Evolutionary conservation across 345 rosid species (phyloP).

Genomic region (Turritis glabra): DNA sequence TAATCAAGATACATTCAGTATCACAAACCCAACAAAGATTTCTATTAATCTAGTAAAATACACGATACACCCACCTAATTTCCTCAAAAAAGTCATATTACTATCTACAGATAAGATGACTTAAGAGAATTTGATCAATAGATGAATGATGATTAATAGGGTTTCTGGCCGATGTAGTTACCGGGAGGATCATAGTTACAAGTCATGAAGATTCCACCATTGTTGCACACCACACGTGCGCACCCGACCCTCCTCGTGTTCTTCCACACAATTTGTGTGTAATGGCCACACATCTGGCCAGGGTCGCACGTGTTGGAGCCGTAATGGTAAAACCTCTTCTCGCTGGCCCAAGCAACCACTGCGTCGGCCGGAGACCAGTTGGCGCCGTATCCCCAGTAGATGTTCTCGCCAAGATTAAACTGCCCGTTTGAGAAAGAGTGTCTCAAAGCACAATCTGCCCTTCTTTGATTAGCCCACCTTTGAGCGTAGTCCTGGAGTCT

Average conservation of each 20-base stretch:
- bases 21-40: slow-evolving; percentile 1
- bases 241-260: slow-evolving; percentile 67
- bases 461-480: slow-evolving; percentile 80
- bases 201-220: slow-evolving; percentile 85
- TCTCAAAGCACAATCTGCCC: slow-evolving; percentile 55
- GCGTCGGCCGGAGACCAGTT: slow-evolving; percentile 67
- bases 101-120: slow-evolving; percentile 21
- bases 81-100: neutral
- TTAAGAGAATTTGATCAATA: neutral
- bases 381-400: slow-evolving; percentile 78
- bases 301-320: slow-evolving; percentile 51
- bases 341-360: slow-evolving; percentile 66
- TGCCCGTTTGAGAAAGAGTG: slow-evolving; percentile 67
- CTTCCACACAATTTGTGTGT: slow-evolving; percentile 87
- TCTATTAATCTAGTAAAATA: slow-evolving; percentile 22
- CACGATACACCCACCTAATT: slow-evolving; percentile 11
- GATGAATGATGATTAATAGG: slow-evolving; percentile 40
- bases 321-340: slow-evolving; percentile 71
- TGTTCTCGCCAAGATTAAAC: slow-evolving; percentile 78
- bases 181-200: slow-evolving; percentile 93
- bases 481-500: slow-evolving; percentile 69
- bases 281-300: slow-evolving; percentile 82
- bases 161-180: slow-evolving; percentile 74
- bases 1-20: neutral
- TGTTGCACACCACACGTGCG: slow-evolving; percentile 70